Evolutionary conservation across 1,139 yeast species (phyloP).

Genomic region (Pichia sp.): DNA sequence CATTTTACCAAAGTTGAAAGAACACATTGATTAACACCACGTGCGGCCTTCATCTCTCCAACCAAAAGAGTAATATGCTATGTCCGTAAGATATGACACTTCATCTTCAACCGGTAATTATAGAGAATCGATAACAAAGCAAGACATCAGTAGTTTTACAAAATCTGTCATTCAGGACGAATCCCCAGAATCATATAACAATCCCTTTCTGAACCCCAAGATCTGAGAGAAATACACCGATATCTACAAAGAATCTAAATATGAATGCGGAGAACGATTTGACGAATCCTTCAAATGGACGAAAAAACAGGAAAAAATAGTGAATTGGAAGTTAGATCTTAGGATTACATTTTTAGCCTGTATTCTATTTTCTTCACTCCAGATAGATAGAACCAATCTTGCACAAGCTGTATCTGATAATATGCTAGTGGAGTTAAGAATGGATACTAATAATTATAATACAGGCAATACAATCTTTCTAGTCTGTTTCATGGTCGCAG

Average conservation of each 20-base stretch:
- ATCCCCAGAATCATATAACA: conserved; percentile 16
- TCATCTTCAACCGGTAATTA: too few species aligned
- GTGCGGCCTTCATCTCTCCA: too few species aligned
- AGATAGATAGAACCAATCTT: conserved; percentile 51
- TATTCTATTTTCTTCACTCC: conserved; percentile 49
- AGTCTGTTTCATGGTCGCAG: conserved; percentile 46
- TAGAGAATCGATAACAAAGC: not conserved
- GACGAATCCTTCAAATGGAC: conserved; percentile 48
- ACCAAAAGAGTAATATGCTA: too few species aligned
- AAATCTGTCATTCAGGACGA: conserved; percentile 3
- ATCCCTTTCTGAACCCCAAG: conserved; percentile 37
- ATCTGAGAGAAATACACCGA: conserved; percentile 41
- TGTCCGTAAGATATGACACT: too few species aligned
- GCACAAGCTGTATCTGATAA: conserved; percentile 51
- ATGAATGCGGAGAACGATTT: conserved; percentile 43
- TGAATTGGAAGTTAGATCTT: conserved; percentile 44
- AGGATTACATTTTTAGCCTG: conserved; percentile 48
- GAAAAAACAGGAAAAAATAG: conserved; percentile 39
- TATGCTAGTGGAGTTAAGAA: conserved; percentile 41
- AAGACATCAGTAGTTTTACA: not conserved
- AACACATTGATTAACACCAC: too few species aligned
- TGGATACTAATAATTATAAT: conserved; percentile 49
- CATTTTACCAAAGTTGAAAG: too few species aligned
- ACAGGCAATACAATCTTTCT: conserved; percentile 45
- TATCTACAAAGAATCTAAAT: conserved; percentile 40